Conservation (phyloP, 768 basidiomycete genomes). For the Hypholoma fasciculare region DNA sequence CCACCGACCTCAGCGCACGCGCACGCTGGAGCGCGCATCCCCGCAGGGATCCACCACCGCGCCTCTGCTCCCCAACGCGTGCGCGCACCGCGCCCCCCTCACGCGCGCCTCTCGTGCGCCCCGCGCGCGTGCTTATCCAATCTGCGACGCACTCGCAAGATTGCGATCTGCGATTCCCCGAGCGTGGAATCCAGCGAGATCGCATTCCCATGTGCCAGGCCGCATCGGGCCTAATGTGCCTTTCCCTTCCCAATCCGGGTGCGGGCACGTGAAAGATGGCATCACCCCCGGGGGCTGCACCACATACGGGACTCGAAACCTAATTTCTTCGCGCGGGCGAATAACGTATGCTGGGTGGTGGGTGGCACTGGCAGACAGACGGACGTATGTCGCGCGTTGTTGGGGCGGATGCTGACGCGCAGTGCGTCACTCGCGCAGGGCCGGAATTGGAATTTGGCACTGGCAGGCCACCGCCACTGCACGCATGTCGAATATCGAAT, state of each 20-base stretch:
- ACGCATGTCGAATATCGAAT: too few relatives aligned
- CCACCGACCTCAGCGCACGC: background rate
- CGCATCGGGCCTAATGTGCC: conserved; percentile 8
- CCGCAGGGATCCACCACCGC: background rate
- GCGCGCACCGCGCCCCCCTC: background rate
- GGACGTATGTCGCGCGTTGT: too few relatives aligned
- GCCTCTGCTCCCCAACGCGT: background rate
- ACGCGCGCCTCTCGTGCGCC: background rate
- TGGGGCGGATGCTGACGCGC: too few relatives aligned
- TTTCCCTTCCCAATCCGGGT: background rate
- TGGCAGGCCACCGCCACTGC: too few relatives aligned
- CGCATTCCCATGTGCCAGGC: conserved; percentile 10
- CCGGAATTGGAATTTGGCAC: too few relatives aligned
- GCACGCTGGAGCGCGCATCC: background rate
- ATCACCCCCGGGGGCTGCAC: too few relatives aligned
- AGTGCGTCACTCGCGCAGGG: too few relatives aligned
- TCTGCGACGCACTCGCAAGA: conserved; percentile 11
- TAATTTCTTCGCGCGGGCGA: too few relatives aligned
- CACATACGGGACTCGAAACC: too few relatives aligned
- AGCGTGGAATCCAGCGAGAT: conserved; percentile 7
- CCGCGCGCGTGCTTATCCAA: conserved; percentile 3
- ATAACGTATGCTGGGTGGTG: too few relatives aligned
- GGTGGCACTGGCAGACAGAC: too few relatives aligned
- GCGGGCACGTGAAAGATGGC: too few relatives aligned
- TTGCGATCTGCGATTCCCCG: conserved; percentile 4